Base-by-base conservation (phyloP, 2,329 filamentous ascomycete species). In the Leptoxyphium fumago region DNA sequence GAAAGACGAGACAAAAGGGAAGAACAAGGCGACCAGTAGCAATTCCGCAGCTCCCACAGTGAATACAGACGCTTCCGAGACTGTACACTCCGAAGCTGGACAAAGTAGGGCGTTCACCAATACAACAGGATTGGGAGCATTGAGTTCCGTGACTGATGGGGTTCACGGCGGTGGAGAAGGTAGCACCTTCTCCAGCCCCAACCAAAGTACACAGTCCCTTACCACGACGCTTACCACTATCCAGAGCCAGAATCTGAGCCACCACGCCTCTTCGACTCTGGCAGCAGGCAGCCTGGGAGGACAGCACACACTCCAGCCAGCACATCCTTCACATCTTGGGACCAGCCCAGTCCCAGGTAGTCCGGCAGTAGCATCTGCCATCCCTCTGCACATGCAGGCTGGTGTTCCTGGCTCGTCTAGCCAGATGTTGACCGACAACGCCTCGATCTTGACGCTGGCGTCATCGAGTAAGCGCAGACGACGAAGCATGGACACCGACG, bases 171-270 rank as follows among this genome's bases (percentile, higher is more conserved):
- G 55, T 14, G 85, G 84, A 45, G 81, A 70, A 52, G 71, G 72
- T 39, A 80, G 76, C 67, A 87, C 82, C 32, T 89, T 89, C 60
- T 88, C 83, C 14, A 88, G 84, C 10, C 84, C 84, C 1, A 82
- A 84, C 29, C 84, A 84, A 21, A 89, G 84, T 7, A 78, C 86
- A 40, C 80, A 79, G 48, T 89, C 84, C 2, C 69, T 93, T 43
- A 84, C 84, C 1, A 91, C 84, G 0, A 91, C 84, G 1, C 69
- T 93, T 44, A 91, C 85, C 0, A 93, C 84, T 0, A 87, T 93
- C 46, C 84, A 89, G 56, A 89, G 84, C 1, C 70, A 77, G 48
- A 75, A 77, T 2, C 75, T 77, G 4, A 77, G 75, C 43, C 60
- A 63, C 58, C 41, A 56, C 57, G 43, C 38, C 39, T 47, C 41